Conservation (phyloP, 31 red algal genomes). For the Odonthalia washingtoniensis region DNA sequence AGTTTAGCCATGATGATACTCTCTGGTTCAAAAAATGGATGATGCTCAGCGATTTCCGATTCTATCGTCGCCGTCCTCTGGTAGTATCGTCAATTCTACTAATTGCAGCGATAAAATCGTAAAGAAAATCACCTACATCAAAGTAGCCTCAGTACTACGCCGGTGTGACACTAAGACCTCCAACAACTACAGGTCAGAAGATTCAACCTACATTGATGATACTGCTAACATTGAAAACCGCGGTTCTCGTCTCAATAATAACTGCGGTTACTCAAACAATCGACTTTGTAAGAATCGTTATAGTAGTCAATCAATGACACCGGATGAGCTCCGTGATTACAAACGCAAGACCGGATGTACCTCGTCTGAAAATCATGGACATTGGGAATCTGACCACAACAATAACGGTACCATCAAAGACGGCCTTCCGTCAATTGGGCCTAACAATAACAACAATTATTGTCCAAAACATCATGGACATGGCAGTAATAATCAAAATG, state of each 20-base stretch:
- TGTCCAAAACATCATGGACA: too few species aligned
- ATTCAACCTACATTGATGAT: background rate
- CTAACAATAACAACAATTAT: too few species aligned
- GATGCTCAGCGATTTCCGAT: background rate
- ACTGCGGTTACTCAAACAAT: background rate
- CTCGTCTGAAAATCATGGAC: background rate
- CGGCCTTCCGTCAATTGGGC: background rate
- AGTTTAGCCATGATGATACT: background rate
- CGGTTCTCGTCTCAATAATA: background rate
- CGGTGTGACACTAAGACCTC: background rate
- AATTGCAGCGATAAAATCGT: background rate
- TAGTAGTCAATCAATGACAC: background rate
- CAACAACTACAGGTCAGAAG: background rate
- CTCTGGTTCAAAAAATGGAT: background rate
- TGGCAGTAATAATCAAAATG: too few species aligned
- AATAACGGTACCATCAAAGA: background rate
- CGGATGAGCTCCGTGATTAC: background rate
- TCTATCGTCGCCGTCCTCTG: background rate
- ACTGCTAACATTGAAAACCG: background rate
- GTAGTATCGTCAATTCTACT: background rate
- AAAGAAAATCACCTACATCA: background rate
- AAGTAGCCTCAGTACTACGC: background rate
- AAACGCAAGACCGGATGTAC: background rate
- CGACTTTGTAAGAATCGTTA: background rate
- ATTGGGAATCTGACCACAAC: background rate